Evolutionary conservation across 768 basidiomycete genomes (phyloP), one percentile per base, ranked within the genome.

Genomic region (Leucocoprinus birnbaumii): DNA sequence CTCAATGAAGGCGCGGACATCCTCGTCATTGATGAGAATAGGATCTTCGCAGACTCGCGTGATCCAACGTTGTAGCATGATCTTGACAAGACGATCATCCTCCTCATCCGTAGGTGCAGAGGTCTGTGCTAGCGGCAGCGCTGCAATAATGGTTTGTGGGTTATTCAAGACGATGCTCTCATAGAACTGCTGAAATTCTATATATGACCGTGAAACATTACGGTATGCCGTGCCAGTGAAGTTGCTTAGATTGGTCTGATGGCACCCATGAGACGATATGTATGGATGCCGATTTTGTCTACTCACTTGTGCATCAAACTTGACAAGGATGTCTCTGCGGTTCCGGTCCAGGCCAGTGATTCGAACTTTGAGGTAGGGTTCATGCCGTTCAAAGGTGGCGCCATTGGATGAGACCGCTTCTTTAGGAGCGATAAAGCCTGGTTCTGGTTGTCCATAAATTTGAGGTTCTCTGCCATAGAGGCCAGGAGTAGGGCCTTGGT

Each of bases 61-160:
- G 51, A 97, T 80, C 96, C 97, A 99, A 58, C 91, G 77, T 70
- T 98, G 97, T 19, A 98, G 77, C 82, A 95, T 93, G 57, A 95
- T 89, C 67, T 89, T 89, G 27, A 99, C 93, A 2, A 99, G 79
- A 18, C 97, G 82, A 68, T 98, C 97, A 69, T 99, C 97, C 71
- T 98, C 97, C 72, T 98, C 97, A 65, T 98, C 97, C 11, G 93
- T 94, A 22, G 93, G 89, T 2, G 97, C 97, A 11, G 95, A 98
- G 0, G 95, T 98, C 61, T 96, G 93, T 0, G 95, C 84, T n/a
- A 98, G 80, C 1, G 97, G 97, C 13, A 99, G 80, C 3, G 97
- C 97, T 7, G 97, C 93, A 14, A 98, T 79, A 62, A 99, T 97
- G 24, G 95, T 96, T 65, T 98, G 97, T 0, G 97, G 97, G 67